A percentile compares a stretch with the other conserved stretches of the same genome.
phyloP scores from a whole-genome alignment of 305 asterid genomes.

The Solanum chacoense region DNA sequence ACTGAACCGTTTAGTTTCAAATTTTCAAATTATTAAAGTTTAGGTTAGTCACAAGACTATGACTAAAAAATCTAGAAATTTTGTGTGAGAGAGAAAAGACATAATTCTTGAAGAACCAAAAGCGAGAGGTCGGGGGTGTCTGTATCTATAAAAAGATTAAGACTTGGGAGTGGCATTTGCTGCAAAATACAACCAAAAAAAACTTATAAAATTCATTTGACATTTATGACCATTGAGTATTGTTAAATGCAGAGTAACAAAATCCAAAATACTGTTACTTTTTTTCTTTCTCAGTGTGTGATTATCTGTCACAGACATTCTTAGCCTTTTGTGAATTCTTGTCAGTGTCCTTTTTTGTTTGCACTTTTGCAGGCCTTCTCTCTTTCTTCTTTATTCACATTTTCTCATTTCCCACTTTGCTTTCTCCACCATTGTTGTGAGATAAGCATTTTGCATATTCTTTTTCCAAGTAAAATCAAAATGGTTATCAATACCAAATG shows the following conservation, averaged over 20 bases:
- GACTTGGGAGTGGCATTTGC: background rate
- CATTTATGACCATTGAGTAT: background rate
- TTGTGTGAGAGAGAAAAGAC: background rate
- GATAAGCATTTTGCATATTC: background rate
- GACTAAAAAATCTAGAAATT: background rate
- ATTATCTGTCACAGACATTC: constrained; percentile 1
- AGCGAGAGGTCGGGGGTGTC: background rate
- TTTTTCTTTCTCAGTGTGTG: background rate
- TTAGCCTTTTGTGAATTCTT: background rate
- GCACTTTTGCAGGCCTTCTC: background rate
- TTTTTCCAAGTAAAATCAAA: background rate
- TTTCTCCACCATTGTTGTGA: background rate
- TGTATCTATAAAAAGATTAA: background rate
- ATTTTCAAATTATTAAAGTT: background rate
- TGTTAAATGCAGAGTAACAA: background rate
- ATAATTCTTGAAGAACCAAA: background rate
- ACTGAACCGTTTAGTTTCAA: background rate
- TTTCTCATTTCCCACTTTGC: background rate
- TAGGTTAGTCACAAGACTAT: background rate
- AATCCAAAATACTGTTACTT: constrained; percentile 1
- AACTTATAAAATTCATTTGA: background rate
- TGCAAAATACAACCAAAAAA: background rate
- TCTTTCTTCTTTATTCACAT: background rate
- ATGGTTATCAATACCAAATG: constrained; percentile 38
- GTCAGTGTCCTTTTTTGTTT: background rate